Evolutionary conservation across 805 yeast species (phyloP), one percentile per base, ranked within the genome.

Genomic region (Tetrapisispora phaffii): DNA sequence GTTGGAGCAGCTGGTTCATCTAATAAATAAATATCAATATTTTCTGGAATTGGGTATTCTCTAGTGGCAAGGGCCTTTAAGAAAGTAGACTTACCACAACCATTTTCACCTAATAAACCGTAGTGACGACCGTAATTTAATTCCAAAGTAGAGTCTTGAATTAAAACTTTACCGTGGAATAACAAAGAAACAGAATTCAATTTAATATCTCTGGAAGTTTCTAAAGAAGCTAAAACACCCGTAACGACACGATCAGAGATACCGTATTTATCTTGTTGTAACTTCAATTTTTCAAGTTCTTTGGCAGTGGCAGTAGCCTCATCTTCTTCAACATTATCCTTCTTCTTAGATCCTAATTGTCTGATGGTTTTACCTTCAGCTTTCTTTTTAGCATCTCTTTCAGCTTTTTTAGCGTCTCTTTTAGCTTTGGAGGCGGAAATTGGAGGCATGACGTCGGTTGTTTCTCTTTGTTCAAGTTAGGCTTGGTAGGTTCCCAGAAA

Each of bases 1-100:
- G 94, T 76, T 49, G 97, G 89, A 59, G 80, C 96, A 50, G 98
- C 98, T 34, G 98, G 97, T 74, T 93, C 98, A 68, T 93, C 93
- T 68, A 93, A 76, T 55, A 93, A 72, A 63, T 93, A 93, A 48
- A 93, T 76, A 72, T 93, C 98, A 56, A 93, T 86, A 53, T 74
- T 77, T 54, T 82, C 93, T 37, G 98, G 97, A 56, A 90, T 76
- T 47, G 98, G 98, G 70, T 76, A 93, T 70, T 93, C 98, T 67
- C 96, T 80, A 43, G 95, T 94, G 47, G 97, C 97, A 58, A 93
- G 68, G 34, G 97, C 84, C 68, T 86, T 86, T 65, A 93, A 72
- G 59, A 93, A 81, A 21, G 98, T 93, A 40, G 97, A 88, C 71
- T 93, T 93, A 73, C 98, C 98, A 73, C 97, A 93, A 54, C 98